These are phyloP conservation scores for Heliamphora pulchella DNA, from an alignment of 179 eudicot genomes.

Conservation along the genomic window DNA sequence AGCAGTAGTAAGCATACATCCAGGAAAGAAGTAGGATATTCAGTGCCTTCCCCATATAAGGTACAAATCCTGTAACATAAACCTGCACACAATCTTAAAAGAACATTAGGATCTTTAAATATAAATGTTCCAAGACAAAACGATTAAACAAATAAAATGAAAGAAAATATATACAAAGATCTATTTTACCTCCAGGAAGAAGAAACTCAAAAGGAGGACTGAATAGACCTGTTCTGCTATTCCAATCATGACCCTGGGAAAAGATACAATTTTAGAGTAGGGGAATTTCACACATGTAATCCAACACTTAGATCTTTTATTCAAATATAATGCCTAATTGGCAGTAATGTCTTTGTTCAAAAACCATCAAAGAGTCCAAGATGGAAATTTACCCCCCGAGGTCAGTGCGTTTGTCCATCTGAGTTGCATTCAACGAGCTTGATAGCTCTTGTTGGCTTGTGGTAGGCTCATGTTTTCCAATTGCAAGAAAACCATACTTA, in stretches of 20 bases:
- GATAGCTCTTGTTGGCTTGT: constrained; percentile 33
- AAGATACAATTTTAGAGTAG: constrained; percentile 16
- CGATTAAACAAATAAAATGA: background rate
- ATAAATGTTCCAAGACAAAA: background rate
- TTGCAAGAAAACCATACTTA: constrained; percentile 67
- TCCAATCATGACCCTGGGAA: constrained; percentile 73
- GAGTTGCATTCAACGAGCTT: constrained; percentile 25
- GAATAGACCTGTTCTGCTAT: constrained; percentile 92
- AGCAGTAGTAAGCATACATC: constrained; percentile 98
- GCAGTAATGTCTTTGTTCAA: background rate
- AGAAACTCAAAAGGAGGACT: constrained; percentile 61
- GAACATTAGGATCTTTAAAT: background rate
- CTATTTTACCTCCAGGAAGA: constrained; percentile 71
- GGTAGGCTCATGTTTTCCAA: constrained; percentile 37
- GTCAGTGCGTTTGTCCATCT: constrained; percentile 47
- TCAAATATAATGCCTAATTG: background rate
- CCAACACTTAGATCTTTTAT: background rate
- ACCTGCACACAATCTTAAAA: constrained; percentile 45
- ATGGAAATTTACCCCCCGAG: constrained; percentile 55
- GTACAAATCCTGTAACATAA: constrained; percentile 66
- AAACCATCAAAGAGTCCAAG: constrained; percentile 11
- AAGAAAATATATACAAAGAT: constrained; percentile 7
- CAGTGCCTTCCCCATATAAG: constrained; percentile 64
- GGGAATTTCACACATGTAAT: background rate
- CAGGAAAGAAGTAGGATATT: constrained; percentile 85